Base-by-base conservation (phyloP, 2,329 filamentous ascomycete species). In the Cordyceps farinosa region DNA sequence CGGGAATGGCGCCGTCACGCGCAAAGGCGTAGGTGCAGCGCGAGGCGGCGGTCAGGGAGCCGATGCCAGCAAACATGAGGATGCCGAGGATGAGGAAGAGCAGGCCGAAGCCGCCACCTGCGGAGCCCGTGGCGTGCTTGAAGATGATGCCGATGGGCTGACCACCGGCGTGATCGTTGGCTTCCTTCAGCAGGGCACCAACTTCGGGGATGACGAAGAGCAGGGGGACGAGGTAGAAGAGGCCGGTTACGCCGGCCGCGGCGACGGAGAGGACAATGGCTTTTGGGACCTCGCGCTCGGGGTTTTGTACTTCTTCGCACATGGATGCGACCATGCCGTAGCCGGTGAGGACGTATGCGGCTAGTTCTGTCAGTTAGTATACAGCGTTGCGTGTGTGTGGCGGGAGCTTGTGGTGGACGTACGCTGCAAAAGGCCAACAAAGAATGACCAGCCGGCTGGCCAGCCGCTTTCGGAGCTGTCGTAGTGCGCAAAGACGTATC, bases 111-210 rank as follows among this genome's bases (percentile, higher is more conserved):
- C 90, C 90, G 30, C 89, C 90, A 5, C 79, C 86, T 1, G 87
- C 82, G 27, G 88, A 90, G 1, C 90, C 90, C 0, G 90, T 92
- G 10, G 87, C 90, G 0, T 79, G 87, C 76, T 90, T 90, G 82
- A 93, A 93, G 38, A 93, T 78, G 4, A 88, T 79, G 9, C 88
- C 89, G 66, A 94, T 90, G 1, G 91, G 90, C 69, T 93, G 90
- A 9, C 87, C 88, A 64, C 53, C 58, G 52, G 63, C 69, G 8
- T 53, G 17, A 30, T 63, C 61, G 54, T 87, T 91, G 29, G 88
- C 82, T 15, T 90, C 88, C 2, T 76, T 73, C 34, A 90, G 84
- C 17, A 93, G 82, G 53, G 79, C 75, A 66, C 84, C 69, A 7
- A 92, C 83, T 56, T 89, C 82, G 0, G 90, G 90, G 34, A 93